These are phyloP conservation scores for Purpureocillium lavendulum DNA, from an alignment of 2,329 filamentous ascomycete species.

Conservation along the genomic window DNA sequence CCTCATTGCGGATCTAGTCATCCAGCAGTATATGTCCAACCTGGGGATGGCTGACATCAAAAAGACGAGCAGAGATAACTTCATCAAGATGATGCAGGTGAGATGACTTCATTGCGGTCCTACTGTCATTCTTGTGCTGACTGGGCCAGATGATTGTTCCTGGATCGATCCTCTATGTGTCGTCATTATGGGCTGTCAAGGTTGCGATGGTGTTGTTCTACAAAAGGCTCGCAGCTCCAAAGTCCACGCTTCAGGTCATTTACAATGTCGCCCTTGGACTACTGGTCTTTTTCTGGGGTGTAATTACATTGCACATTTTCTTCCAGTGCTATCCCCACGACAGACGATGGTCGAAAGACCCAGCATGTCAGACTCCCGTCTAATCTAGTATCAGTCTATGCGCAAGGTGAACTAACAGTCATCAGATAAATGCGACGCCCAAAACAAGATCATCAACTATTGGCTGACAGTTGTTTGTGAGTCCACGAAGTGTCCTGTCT, in stretches of 20 bases:
- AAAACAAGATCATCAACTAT: too few species aligned
- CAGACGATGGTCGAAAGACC: conserved; percentile 20
- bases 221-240: conserved; percentile 26
- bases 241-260: conserved; percentile 23
- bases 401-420: too few species aligned
- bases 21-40: too few species aligned
- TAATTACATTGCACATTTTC: conserved; percentile 29
- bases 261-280: conserved; percentile 26
- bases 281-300: conserved; percentile 18
- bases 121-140: conserved; percentile 4
- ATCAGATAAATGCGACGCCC: too few species aligned
- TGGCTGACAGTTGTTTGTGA: too few species aligned
- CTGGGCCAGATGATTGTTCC: conserved; percentile 27
- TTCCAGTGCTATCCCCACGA: conserved; percentile 28
- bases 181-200: conserved; percentile 31
- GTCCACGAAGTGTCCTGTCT: too few species aligned
- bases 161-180: conserved; percentile 29
- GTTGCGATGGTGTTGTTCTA: conserved; percentile 31
- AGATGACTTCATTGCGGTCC: too few species aligned
- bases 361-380: conserved; percentile 9
- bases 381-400: too few species aligned
- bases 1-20: too few species aligned
- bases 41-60: conserved; percentile 10
- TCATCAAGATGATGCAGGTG: conserved; percentile 15
- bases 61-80: conserved; percentile 11